Evolutionary conservation across 2,329 filamentous ascomycete genomes (phyloP), one percentile per base, ranked within the genome.

Genomic region (Ophidiomyces ophidiicola): DNA sequence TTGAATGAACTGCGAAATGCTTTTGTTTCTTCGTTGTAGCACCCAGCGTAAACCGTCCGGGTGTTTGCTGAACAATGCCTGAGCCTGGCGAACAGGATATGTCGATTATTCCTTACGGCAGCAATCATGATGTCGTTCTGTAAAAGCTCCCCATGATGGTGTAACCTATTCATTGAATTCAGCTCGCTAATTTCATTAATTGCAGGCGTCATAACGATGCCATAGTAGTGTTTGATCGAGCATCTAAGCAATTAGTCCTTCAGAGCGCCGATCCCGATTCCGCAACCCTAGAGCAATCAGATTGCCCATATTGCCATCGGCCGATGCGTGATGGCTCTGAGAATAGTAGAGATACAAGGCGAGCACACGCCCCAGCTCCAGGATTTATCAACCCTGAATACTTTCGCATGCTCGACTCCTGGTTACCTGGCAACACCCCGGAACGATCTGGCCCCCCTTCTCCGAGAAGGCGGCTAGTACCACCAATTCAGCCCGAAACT

Each of bases 261-360:
- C 80, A 82, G 45, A 78, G 72, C 50, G 68, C 71, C 24, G 65
- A 72, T 15, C 41, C 50, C 39, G 32, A 61, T 60, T 11, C 38
- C 43, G 60, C 69, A 44, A 65, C 63, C 20, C 53, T 86, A 42
- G 74, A 77, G 38, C 58, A 70, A 19, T 57, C 76, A 43, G 77
- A 87, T 54, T 98, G 92, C 55, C 90, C 92, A n/a, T 84, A 85
- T 53, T 94, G 88, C 58, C 83, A 86, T 56, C 80, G 82, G 38
- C 76, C 84, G 12, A 71, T 75, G 49, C 67, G 62, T 20, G 78
- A 59, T 58, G 70, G 33, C 4, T 6, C 47, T 12, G 69, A 72
- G 30, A 50, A 55, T 17, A 54, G 54, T 14, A 52, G 56, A 20
- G 55, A 57, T 14, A 43, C 46, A n/a, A 54, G 53, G 36, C 50